A percentile compares a stretch with the other conserved stretches of the same genome.
phyloP scores from a whole-genome alignment of 2,329 filamentous ascomycete species.

The Nemania bipapillata region DNA sequence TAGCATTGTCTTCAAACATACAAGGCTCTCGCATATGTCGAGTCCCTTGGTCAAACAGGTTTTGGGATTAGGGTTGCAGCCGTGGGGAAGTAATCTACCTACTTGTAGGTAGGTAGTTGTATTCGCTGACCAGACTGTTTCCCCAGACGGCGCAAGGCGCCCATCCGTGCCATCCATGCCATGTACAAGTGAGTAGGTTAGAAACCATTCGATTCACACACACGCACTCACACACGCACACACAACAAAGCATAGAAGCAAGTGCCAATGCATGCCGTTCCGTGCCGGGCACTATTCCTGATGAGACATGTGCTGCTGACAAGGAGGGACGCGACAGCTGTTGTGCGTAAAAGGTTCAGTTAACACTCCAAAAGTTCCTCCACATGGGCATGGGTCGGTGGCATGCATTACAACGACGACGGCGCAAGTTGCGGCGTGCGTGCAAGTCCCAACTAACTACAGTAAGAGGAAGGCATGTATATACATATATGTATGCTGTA shows the following conservation, averaged over 20 bases:
- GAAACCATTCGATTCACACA: not conserved
- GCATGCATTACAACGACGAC: not conserved
- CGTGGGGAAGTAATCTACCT: constrained; percentile 14
- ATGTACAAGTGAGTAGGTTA: not conserved
- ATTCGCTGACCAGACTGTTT: constrained; percentile 26
- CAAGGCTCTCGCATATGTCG: not conserved
- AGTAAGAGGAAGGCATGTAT: not conserved
- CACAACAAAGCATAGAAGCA: constrained; percentile 14
- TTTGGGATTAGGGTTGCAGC: constrained; percentile 10
- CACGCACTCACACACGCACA: not conserved
- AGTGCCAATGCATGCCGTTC: constrained; percentile 32
- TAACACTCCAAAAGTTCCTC: constrained; percentile 7
- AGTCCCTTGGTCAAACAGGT: constrained; percentile 13
- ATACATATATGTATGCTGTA: not conserved
- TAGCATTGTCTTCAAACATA: not conserved
- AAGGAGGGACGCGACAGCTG: constrained; percentile 19
- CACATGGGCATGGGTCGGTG: not conserved
- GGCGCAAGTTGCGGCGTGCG: constrained; percentile 7
- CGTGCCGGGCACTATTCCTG: constrained; percentile 33
- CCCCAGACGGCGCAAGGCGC: constrained; percentile 30
- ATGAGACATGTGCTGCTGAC: constrained; percentile 31
- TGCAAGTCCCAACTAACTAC: too few species aligned
- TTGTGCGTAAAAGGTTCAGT: constrained; percentile 10
- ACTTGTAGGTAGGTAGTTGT: not conserved
- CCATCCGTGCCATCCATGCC: not conserved